Percentiles rank a stretch among this genome's conserved stretches.
Evolutionary conservation across 495 filamentous ascomycete genomes (phyloP).

Genomic region (Tuber brumale): DNA sequence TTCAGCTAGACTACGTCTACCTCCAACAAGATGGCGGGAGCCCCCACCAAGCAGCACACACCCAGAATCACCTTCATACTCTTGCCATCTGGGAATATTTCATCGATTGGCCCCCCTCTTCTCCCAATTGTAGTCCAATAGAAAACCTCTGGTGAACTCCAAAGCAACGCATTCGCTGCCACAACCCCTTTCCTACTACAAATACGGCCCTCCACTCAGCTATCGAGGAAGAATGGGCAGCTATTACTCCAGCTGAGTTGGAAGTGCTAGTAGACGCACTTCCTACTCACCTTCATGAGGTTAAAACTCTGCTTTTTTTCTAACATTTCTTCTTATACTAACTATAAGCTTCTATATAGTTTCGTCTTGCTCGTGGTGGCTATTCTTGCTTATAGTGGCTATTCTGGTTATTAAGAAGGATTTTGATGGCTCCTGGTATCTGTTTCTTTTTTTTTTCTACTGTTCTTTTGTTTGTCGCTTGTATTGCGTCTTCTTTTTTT

Average conservation of each 20-base stretch:
- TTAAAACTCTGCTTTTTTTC: background rate
- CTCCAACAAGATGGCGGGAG: background rate
- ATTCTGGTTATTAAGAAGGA: background rate
- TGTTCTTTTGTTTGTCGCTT: background rate
- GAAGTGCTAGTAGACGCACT: background rate
- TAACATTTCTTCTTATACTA: background rate
- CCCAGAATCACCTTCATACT: background rate
- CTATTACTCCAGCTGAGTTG: slow-evolving; percentile 7
- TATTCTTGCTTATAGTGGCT: background rate
- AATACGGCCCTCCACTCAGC: background rate
- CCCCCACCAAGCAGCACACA: slow-evolving; percentile 3
- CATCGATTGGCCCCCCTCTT: background rate
- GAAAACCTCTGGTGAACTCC: slow-evolving; percentile 10
- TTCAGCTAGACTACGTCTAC: slow-evolving; percentile 4
- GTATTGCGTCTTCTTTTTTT: background rate
- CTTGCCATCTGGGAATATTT: slow-evolving; percentile 8
- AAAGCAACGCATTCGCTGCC: background rate
- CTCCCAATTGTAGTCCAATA: slow-evolving; percentile 7
- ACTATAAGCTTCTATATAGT: background rate
- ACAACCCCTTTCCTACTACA: background rate
- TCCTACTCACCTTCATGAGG: background rate
- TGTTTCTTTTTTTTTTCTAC: background rate
- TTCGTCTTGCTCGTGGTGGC: background rate
- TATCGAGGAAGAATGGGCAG: slow-evolving; percentile 19
- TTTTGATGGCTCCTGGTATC: background rate